Evolutionary conservation across 176 grass and related monocot species (phyloP), one percentile per base, ranked within the genome.

Genomic region (Avena insularis): DNA sequence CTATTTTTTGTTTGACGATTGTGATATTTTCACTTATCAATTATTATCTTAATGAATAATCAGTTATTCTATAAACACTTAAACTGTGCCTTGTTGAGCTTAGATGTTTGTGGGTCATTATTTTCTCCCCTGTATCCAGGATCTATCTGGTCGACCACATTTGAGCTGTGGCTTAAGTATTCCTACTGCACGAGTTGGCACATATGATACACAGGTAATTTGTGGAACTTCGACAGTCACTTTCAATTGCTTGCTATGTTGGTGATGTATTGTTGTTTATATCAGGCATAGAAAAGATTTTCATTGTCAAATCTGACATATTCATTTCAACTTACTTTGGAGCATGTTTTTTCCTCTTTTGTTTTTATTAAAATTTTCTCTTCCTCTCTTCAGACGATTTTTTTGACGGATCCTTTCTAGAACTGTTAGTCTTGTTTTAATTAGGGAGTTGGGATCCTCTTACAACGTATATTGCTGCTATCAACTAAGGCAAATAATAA

Each of bases 111-210:
- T 47, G 2, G 2, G 12, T 20, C 20, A 25, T 64, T 83, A 9
- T 68, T 55, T 43, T 77, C 25, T 2, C n/a, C 50, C 54, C 16
- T 74, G 68, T 75, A 70, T 88, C 25, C 71, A 96, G 97, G 97
- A 98, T 91, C 80, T 96, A 85, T 98, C 97, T 88, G 94, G 97
- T 27, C 90, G 92, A 47, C 97, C 97, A 78, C 97, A 98, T 92
- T 94, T 98, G 88, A 96, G 90, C 64, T 96, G 78, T 5, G 85
- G 87, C 45, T 86, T 98, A 47, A 91, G 47, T 76, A 98, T 96
- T 90, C 92, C 92, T 64, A 98, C 92, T 54, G 83, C 90, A 36
- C 86, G 94, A 87, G 94, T 94, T 78, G 97, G 97, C 49, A 87
- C 84, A 83, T 96, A 94, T 67, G 97, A 98, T 80, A 96, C 93